phyloP scores from a whole-genome alignment of 2,329 filamentous ascomycete species.

The Sporothrix pallida region DNA sequence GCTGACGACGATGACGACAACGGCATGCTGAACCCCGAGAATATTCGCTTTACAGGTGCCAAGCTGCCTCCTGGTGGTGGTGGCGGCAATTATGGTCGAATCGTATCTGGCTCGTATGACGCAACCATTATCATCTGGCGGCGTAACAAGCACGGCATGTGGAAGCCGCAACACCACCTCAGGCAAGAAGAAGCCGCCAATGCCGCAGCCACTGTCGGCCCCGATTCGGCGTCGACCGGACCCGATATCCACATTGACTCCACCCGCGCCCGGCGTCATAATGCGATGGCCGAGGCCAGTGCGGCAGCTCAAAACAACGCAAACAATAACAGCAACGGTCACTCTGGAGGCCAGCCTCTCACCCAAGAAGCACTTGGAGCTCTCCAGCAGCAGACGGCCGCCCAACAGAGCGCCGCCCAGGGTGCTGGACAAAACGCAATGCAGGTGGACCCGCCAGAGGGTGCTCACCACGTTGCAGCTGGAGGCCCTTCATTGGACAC shows the following conservation, averaged over 20 bases:
- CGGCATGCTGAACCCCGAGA: constrained; percentile 74
- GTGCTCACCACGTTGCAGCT: background rate
- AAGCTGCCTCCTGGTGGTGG: constrained; percentile 90
- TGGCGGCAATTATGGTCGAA: constrained; percentile 87
- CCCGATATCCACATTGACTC: background rate
- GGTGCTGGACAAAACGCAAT: background rate
- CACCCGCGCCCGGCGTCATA: background rate
- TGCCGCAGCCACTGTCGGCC: constrained; percentile 49
- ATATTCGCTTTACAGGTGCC: constrained; percentile 80
- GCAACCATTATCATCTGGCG: constrained; percentile 96
- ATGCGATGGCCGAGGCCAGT: background rate
- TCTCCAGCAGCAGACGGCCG: background rate
- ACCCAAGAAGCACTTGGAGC: constrained; percentile 16
- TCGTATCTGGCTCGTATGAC: constrained; percentile 96
- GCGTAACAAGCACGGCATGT: constrained; percentile 80
- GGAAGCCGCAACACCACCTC: constrained; percentile 77
- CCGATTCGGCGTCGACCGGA: too few species aligned
- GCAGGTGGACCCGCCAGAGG: constrained; percentile 23
- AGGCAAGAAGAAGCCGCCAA: constrained; percentile 72
- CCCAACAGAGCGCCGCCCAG: background rate
- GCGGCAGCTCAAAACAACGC: background rate
- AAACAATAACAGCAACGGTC: too few species aligned
- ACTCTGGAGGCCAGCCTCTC: background rate
- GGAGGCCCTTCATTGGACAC: too few species aligned
- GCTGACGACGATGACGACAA: constrained; percentile 57